Evolutionary conservation across 2,329 filamentous ascomycete genomes (phyloP).

Genomic region (Aureobasidium sp.): DNA sequence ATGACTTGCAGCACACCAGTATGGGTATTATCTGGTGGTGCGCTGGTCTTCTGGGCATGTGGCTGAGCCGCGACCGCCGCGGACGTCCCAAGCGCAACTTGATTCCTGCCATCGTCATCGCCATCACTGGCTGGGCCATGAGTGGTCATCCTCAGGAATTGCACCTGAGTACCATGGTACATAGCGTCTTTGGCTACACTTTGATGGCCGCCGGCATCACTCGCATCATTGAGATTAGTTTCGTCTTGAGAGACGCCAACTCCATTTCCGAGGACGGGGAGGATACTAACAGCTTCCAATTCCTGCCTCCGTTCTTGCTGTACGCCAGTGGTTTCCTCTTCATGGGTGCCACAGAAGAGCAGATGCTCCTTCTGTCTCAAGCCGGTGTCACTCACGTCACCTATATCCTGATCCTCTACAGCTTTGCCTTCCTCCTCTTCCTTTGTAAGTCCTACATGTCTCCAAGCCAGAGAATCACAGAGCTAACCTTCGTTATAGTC

Average conservation of each 20-base stretch:
- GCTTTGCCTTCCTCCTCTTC: slow-evolving; percentile 82
- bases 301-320: slow-evolving; percentile 50
- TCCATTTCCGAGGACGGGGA: slow-evolving; percentile 21
- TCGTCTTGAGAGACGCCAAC: slow-evolving; percentile 69
- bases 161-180: slow-evolving; percentile 78
- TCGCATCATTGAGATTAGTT: slow-evolving; percentile 84
- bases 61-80: slow-evolving; percentile 78
- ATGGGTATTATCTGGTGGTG: slow-evolving; percentile 99
- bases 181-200: slow-evolving; percentile 86
- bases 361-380: slow-evolving; percentile 70
- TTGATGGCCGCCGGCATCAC: slow-evolving; percentile 83
- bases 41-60: slow-evolving; percentile 82
- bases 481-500: slow-evolving; percentile 40
- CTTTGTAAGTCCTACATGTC: slow-evolving; percentile 53
- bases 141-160: slow-evolving; percentile 80
- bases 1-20: slow-evolving; percentile 95
- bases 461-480: too few species aligned
- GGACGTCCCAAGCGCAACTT: slow-evolving; percentile 88
- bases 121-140: slow-evolving; percentile 95
- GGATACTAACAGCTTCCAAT: slow-evolving; percentile 47
- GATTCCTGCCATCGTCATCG: slow-evolving; percentile 81
- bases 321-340: slow-evolving; percentile 93
- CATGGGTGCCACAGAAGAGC: slow-evolving; percentile 95
- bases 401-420: slow-evolving; percentile 88
- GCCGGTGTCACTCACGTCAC: slow-evolving; percentile 80